Conservation (phyloP, 768 basidiomycete species). For the Thelephora aurantiotincta region DNA sequence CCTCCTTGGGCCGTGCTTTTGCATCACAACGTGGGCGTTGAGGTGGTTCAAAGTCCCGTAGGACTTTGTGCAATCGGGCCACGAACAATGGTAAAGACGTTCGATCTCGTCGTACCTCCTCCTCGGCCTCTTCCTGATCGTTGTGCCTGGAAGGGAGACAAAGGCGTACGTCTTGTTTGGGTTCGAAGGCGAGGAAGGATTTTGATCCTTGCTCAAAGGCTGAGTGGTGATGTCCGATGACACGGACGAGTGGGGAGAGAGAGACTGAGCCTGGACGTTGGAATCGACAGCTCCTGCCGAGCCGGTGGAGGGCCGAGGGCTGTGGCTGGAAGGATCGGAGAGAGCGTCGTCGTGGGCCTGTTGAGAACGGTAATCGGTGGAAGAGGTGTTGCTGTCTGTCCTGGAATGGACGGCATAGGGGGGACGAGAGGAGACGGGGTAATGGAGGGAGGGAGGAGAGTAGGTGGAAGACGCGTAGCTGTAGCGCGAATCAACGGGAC, state of each 20-base stretch:
- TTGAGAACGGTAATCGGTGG: neutral
- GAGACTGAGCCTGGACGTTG: neutral
- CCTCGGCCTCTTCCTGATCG: slow-evolving; percentile 73
- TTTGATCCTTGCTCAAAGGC: slow-evolving; percentile 1
- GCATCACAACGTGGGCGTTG: slow-evolving; percentile 98
- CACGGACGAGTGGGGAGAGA: slow-evolving; percentile 2
- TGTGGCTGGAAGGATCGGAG: neutral
- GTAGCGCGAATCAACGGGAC: slow-evolving; percentile 2
- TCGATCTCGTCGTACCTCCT: slow-evolving; percentile 92
- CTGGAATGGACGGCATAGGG: slow-evolving; percentile 2
- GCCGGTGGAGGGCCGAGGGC: neutral
- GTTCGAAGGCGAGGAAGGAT: slow-evolving; percentile 13
- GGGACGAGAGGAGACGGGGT: slow-evolving; percentile 5
- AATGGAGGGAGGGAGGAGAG: slow-evolving; percentile 3
- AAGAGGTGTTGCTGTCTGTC: slow-evolving; percentile 3
- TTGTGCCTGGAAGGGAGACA: slow-evolving; percentile 67
- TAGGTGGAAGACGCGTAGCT: neutral
- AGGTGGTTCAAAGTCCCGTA: slow-evolving; percentile 95
- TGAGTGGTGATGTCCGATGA: neutral
- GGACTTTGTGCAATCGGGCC: slow-evolving; percentile 47
- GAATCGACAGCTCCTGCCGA: neutral
- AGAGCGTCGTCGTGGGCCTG: neutral
- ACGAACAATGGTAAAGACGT: slow-evolving; percentile 76
- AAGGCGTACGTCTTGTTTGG: slow-evolving; percentile 70
- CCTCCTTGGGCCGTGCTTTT: slow-evolving; percentile 85